Conservation (phyloP, 2,329 filamentous ascomycete genomes). For the Fusarium pseudonygamai region DNA sequence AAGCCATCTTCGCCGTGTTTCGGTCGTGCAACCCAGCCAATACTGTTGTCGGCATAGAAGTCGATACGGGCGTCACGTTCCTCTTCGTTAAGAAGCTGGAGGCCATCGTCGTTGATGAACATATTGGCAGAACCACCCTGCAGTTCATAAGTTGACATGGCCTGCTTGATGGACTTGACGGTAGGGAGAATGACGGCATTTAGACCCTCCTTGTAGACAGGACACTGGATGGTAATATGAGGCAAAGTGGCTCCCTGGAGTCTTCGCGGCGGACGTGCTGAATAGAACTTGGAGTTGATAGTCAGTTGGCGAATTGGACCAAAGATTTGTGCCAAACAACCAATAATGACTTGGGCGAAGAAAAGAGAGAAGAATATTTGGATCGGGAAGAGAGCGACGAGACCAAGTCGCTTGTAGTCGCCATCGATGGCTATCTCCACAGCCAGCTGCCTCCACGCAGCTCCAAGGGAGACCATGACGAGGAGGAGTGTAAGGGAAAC, state of each 20-base stretch:
- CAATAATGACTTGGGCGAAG: conserved; percentile 81
- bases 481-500: conserved; percentile 73
- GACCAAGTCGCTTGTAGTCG: conserved; percentile 69
- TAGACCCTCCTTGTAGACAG: conserved; percentile 88
- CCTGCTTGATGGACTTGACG: conserved; percentile 79
- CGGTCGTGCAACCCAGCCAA: conserved; percentile 75
- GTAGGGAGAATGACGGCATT: conserved; percentile 79
- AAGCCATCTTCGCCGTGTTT: conserved; percentile 72
- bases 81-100: conserved; percentile 72
- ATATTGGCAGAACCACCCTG: conserved; percentile 82
- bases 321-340: conserved; percentile 78
- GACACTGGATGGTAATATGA: conserved; percentile 85
- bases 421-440: conserved; percentile 74
- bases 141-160: conserved; percentile 79
- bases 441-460: conserved; percentile 74
- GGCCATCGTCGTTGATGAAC: conserved; percentile 79
- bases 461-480: conserved; percentile 72
- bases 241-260: conserved; percentile 68
- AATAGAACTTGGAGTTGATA: conserved; percentile 84
- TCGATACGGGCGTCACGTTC: conserved; percentile 71
- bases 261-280: conserved; percentile 72
- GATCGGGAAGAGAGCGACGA: conserved; percentile 73
- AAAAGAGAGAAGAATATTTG: conserved; percentile 86
- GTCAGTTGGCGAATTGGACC: conserved; percentile 79
- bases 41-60: conserved; percentile 74